Evolutionary conservation across 345 rosid genomes (phyloP), one percentile per base, ranked within the genome.

Genomic region (Salix purpurea): DNA sequence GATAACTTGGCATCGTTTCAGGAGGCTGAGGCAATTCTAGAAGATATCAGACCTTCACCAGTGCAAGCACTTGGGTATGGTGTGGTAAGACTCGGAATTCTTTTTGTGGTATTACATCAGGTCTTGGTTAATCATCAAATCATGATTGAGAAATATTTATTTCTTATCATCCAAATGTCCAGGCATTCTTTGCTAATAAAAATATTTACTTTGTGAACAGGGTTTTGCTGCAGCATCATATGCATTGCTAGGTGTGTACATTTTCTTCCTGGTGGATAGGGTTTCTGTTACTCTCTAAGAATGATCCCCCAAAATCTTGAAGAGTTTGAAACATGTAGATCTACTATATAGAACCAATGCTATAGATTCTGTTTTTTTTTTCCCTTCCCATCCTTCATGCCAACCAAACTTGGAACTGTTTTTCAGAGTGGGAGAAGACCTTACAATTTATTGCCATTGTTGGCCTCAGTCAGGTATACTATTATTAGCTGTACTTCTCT

Each of bases 21-120:
- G 99, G 99, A 95, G 75, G 97, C 93, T 73, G 97, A 90, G 86
- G 99, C 99, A 72, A 93, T 95, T 75, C 84, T 95, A 62, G 91
- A 90, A 84, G 93, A 89, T 28, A 70, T 94, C 78, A 88, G 88
- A 61, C 95, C 97, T 82, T 86, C 97, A 71, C 95, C 92, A 7
- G 44, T 89, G 81, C 96, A 91, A 88, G 52, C 89, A 76, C 79
- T 86, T 77, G 91, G 94, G 71, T 90, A 76, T 78, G 86, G 91
- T 75, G 90, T 84, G 97, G 97, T 95, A 89, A 84, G 96, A 83
- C 61, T 60, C 34, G 18, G n/a, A 7, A 19, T 74, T 19, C 50
- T 64, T 23, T 26, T 64, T 64, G 39, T 64, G 21, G 21, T 15
- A 62, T 36, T 58, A 21, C 6, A 24, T 52, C n/a, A 4, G 23